Evolutionary conservation across 768 basidiomycete genomes (phyloP), one percentile per base, ranked within the genome.

Genomic region (Leccinum sublutescens): DNA sequence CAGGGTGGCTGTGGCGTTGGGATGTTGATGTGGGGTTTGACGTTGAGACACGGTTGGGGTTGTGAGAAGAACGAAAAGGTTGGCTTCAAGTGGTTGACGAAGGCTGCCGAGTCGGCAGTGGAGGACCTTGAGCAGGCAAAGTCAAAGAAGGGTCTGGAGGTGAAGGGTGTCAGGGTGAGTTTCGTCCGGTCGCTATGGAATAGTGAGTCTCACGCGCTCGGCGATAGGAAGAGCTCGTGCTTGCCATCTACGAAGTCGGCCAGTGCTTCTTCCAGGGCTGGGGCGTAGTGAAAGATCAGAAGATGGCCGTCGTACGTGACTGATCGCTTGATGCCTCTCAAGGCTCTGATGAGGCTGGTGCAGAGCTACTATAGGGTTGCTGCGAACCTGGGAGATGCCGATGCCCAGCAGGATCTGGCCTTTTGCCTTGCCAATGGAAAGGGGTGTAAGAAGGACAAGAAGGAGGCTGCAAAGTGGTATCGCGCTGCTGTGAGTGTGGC

Each of bases 261-360:
- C 91, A 93, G 72, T 93, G 91, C 69, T 96, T 94, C 74, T 91
- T 90, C 70, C 91, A 93, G 54, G 94, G 93, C 1, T 95, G 93
- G 93, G 94, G 94, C 8, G 86, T 93, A 12, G 69, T 75, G 29
- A 91, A 92, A 71, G 91, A 95, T 73, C 87, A 90, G 76, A 91
- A 89, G 79, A 92, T 95, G 91, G 91, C 84, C 6, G 86, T 93
- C 25, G 89, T 91, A 70, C 57, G 88, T 82, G 12, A 7, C 10
- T 27, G 45, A 23, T 36, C 23, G 31, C 10, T 50, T 58, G 23
- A 9, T 54, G 27, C 14, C 6, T 56, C 33, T 25, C 25, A 11
- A 55, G 29, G 52, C 33, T 55, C 58, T 56, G 52, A 33, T 19
- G 31, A 15, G 59, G 47, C 25, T 57, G 29, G 38, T 23, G 23